phyloP scores from a whole-genome alignment of 139 green algal genomes.

The Yamagishiella unicocca region DNA sequence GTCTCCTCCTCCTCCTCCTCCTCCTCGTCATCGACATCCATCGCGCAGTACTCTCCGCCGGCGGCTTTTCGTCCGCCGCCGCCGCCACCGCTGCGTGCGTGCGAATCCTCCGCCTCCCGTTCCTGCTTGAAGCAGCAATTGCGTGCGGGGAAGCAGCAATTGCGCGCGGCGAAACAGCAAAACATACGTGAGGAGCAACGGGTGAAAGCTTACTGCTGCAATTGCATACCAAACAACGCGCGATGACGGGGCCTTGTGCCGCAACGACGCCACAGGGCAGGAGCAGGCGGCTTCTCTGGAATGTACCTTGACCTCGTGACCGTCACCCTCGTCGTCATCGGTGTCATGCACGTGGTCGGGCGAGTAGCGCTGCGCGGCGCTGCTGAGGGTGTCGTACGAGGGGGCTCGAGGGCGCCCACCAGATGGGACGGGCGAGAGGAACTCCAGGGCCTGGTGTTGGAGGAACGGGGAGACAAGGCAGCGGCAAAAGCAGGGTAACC shows the following conservation, averaged over 20 bases:
- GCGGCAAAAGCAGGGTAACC: not conserved
- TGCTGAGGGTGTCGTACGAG: too few relatives aligned
- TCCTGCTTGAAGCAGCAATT: too few relatives aligned
- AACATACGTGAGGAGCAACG: not conserved
- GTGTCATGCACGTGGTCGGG: not conserved
- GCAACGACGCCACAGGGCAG: not conserved
- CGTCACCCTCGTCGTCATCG: not conserved
- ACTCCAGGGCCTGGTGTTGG: slow-evolving; percentile 41
- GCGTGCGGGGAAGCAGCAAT: too few relatives aligned
- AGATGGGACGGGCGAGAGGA: slow-evolving; percentile 21
- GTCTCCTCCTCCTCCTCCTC: slow-evolving; percentile 14
- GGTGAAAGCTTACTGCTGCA: not conserved
- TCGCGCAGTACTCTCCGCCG: too few relatives aligned
- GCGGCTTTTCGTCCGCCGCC: too few relatives aligned
- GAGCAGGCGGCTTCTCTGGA: too few relatives aligned
- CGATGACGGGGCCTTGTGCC: slow-evolving; percentile 35
- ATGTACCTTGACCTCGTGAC: not conserved
- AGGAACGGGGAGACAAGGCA: not conserved
- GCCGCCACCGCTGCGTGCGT: too few relatives aligned
- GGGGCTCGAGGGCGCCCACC: not conserved
- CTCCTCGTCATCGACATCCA: not conserved
- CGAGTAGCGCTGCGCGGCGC: slow-evolving; percentile 14
- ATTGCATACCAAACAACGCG: not conserved
- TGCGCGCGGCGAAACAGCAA: not conserved
- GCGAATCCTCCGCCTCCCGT: too few relatives aligned